Evolutionary conservation across 2,329 filamentous ascomycete species (phyloP).

Genomic region (Aspergillus calidoustus): DNA sequence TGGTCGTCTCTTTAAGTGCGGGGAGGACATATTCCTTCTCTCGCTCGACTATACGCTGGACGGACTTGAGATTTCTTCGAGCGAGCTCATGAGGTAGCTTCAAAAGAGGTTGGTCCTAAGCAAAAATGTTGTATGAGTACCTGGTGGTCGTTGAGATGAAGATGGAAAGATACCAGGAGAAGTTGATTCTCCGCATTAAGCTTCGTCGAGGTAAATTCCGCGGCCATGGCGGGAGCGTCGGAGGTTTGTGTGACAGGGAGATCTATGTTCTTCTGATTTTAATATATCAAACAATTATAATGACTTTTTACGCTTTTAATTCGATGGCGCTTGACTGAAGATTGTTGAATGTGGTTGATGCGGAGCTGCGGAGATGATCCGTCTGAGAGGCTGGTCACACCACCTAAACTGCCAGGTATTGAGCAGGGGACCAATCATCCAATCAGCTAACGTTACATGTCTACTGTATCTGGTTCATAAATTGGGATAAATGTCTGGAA

Average conservation of each 20-base stretch:
- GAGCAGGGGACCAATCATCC: neutral
- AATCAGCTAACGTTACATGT: neutral
- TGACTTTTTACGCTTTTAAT: neutral
- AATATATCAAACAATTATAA: neutral
- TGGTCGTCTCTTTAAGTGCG: conserved; percentile 58
- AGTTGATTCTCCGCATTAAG: conserved; percentile 56
- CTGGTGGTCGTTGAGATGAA: conserved; percentile 2
- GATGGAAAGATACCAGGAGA: conserved; percentile 46
- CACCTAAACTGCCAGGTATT: neutral
- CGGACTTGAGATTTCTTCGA: conserved; percentile 89
- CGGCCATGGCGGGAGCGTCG: conserved; percentile 37
- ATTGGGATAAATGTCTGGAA: neutral
- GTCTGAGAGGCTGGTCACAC: conserved; percentile 4
- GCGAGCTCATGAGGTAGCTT: conserved; percentile 91
- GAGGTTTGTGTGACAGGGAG: neutral
- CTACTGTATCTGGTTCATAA: too few relatives aligned
- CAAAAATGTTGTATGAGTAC: conserved; percentile 8
- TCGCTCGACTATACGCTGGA: conserved; percentile 55
- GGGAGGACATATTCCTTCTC: conserved; percentile 53
- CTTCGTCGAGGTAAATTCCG: conserved; percentile 52
- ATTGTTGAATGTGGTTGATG: neutral
- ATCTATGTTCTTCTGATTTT: neutral
- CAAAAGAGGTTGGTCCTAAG: conserved; percentile 88
- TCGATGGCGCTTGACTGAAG: neutral
- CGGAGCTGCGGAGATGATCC: conserved; percentile 1